phyloP scores from a whole-genome alignment of 2,329 filamentous ascomycete genomes.

The Onygenales sp. region DNA sequence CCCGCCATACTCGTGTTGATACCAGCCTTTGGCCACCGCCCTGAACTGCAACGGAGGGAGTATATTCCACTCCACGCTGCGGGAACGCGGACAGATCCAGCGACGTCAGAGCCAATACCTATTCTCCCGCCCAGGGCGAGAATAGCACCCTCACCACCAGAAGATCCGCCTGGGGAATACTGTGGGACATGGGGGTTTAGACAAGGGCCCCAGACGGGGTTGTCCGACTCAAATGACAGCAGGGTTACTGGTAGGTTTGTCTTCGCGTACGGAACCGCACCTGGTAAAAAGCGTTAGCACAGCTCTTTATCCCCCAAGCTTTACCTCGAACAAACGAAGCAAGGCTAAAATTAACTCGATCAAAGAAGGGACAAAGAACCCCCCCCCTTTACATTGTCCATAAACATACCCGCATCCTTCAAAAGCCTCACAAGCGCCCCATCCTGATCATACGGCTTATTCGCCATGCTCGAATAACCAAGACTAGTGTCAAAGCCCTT shows the following conservation, averaged over 20 bases:
- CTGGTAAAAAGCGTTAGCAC: conserved; percentile 20
- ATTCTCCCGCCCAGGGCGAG: conserved; percentile 75
- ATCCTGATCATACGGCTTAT: conserved; percentile 57
- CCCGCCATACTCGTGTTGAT: conserved; percentile 83
- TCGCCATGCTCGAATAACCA: conserved; percentile 65
- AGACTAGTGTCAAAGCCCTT: conserved; percentile 75
- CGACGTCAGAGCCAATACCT: conserved; percentile 83
- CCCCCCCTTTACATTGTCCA: not conserved
- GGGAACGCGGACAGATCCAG: conserved; percentile 75
- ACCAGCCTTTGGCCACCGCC: conserved; percentile 79
- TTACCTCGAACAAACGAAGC: not conserved
- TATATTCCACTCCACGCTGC: conserved; percentile 89
- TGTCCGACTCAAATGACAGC: conserved; percentile 73
- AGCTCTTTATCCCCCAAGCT: not conserved
- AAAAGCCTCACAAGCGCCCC: conserved; percentile 65
- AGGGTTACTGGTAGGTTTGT: conserved; percentile 83
- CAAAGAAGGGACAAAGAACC: not conserved
- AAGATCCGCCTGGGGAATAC: conserved; percentile 83
- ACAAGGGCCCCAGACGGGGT: conserved; percentile 70
- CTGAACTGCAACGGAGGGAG: conserved; percentile 75
- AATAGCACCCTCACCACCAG: conserved; percentile 73
- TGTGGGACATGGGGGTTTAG: conserved; percentile 74
- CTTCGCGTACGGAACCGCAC: conserved; percentile 86
- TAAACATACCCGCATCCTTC: conserved; percentile 59
- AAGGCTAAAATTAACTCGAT: conserved; percentile 3